Evolutionary conservation across 495 filamentous ascomycete genomes (phyloP).

Genomic region (Evernia prunastri): DNA sequence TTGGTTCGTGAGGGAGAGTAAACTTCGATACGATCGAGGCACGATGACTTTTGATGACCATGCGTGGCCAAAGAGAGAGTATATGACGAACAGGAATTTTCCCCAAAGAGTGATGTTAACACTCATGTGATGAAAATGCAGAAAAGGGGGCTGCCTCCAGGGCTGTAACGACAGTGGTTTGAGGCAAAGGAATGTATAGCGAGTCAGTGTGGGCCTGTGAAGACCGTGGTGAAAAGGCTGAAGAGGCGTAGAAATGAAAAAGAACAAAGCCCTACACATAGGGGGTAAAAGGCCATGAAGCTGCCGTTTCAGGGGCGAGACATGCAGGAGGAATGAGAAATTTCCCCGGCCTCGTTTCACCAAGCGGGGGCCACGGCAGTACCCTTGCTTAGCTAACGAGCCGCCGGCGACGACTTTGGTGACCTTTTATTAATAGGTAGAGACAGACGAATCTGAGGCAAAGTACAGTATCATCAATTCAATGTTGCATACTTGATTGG

Average conservation of each 20-base stretch:
- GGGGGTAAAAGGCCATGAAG: not conserved
- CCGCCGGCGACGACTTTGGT: no score
- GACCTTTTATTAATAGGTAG: no score
- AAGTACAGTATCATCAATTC: no score
- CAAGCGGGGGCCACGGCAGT: not conserved
- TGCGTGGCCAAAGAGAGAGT: slow-evolving; percentile 11
- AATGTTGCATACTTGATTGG: not conserved
- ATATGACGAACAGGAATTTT: not conserved
- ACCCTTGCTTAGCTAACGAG: not conserved
- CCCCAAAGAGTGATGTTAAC: not conserved
- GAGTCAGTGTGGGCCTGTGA: not conserved
- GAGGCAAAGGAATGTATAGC: slow-evolving; percentile 30
- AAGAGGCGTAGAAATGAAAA: slow-evolving; percentile 3
- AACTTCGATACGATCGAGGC: not conserved
- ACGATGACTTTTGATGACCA: slow-evolving; percentile 2
- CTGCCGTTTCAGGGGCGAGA: not conserved
- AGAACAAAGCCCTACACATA: not conserved
- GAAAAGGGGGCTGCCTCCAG: slow-evolving; percentile 7
- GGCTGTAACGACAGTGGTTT: slow-evolving; percentile 14
- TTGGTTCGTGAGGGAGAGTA: slow-evolving; percentile 11
- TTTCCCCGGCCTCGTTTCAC: not conserved
- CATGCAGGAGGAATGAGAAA: not conserved
- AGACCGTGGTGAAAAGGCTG: not conserved
- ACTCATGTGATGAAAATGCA: not conserved
- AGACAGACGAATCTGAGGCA: no score